Evolutionary conservation across 2,329 filamentous ascomycete species (phyloP), one percentile per base, ranked within the genome.

Genomic region (Didymella pinodella): DNA sequence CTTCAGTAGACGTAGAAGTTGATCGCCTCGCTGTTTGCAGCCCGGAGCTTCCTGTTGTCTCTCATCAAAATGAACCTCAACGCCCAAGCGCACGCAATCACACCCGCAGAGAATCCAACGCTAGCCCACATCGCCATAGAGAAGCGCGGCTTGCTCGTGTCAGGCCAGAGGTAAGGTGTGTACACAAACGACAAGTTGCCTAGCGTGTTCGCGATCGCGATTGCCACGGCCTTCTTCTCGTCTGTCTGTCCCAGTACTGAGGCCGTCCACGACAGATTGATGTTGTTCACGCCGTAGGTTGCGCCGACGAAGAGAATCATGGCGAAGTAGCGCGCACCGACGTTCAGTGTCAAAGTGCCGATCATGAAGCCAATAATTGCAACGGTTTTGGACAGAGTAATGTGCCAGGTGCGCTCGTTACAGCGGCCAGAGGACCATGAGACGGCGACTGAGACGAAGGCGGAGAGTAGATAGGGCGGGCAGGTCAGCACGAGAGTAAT

Each of bases 191-290:
- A 66, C 44, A 73, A 29, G 29, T 79, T 80, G 2, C 75, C 77
- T 16, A 76, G 64, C 0, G 77, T 74, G 57, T 80, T 80, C 4
- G 77, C 77, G 20, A 80, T 74, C 1, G 77, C 75, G 16, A 79
- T 68, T 10, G 70, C 65, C 4, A 76, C 77, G 22, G 78, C 77
- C 44, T 77, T 77, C 67, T 80, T 81, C 58, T 78, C 78, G 25
- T 74, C 69, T 0, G 78, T 78, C 47, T 79, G 76, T 1, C 74
- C 75, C 4, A 78, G 63, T 0, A 75, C 76, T 4, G 73, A 69
- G 7, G 75, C 74, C 1, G 73, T 73, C 78, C 78, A 81, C 8
- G 72, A 73, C 7, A 81, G 65, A 20, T 76, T 75, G 52, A 75
- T 67, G 28, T 70, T 70, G 55, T 75, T 72, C 18, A 73, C 65